Base-by-base conservation (phyloP, 2,329 filamentous ascomycete species). In the Rhytidhysteron rufulum region DNA sequence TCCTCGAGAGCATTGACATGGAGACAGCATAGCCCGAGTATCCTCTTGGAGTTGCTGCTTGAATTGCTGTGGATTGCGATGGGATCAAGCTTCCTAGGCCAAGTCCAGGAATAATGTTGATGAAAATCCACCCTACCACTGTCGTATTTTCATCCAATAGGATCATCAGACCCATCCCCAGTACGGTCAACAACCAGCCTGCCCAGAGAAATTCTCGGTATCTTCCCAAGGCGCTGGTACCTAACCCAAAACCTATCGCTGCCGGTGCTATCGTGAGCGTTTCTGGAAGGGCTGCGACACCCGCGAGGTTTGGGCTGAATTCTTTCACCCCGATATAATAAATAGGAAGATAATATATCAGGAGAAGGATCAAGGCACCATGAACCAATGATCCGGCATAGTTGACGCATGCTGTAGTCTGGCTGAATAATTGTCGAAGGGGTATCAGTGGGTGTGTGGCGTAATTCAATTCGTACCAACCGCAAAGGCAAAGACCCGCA, bases 81-180 rank as follows among this genome's bases (percentile, higher is more conserved):
- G 82, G 75, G 57, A 83, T 80, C 9, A 85, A 64, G 43, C 83
- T 70, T 2, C 80, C 82, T 4, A 76, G 70, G n/a, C 80, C 80
- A 7, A 82, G 43, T 1, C 79, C 79, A 4, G 75, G 60, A n/a
- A 77, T 63, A 11, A 82, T 51, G 49, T 76, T 80, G 31, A 83
- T 61, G 49, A 79, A 74, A 34, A 83, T 64, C 73, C 79, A 80
- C 19, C 62, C 61, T 0, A 65, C 57, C 2, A 74, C 66, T 3
- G 68, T 65, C 4, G 77, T 80, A 9, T 70, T 2, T 41, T 61
- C 54, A n/a, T 65, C 54, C 13, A 79, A 63, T 21, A 74, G 62
- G 24, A 67, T 62, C 41, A 81, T 62, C 9, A 72, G 51, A 4
- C 81, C 82, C 2, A 73, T 58, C 2, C 80, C 79, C 2, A 79